Conservation (phyloP, 2,329 filamentous ascomycete species). For the Sporothrix schenckii region DNA sequence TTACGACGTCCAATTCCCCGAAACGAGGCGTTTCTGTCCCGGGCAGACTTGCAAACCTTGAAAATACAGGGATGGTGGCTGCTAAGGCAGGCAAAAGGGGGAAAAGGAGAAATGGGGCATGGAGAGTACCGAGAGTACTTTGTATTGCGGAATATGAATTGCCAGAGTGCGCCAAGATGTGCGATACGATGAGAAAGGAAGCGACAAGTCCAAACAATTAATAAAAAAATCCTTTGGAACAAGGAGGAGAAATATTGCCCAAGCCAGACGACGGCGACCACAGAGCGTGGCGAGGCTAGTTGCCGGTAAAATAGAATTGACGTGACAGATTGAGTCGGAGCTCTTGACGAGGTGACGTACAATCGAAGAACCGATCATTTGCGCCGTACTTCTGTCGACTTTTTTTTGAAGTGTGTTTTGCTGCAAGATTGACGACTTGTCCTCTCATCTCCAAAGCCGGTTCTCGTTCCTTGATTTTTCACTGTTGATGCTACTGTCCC, state of each 20-base stretch:
- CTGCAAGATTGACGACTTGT: background rate
- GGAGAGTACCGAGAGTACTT: background rate
- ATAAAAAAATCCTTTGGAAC: background rate
- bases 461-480: conserved; percentile 13
- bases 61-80: background rate
- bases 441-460: background rate
- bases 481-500: background rate
- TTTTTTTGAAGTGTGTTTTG: background rate
- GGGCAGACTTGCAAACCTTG: no score
- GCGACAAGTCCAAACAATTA: background rate
- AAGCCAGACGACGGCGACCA: background rate
- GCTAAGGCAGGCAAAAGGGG: conserved; percentile 11
- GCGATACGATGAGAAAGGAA: background rate
- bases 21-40: background rate
- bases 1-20: background rate
- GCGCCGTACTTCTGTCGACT: background rate
- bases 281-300: background rate
- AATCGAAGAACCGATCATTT: background rate
- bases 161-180: conserved; percentile 18
- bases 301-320: background rate
- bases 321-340: background rate
- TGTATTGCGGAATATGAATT: conserved; percentile 8
- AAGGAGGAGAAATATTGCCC: background rate
- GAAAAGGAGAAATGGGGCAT: background rate
- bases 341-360: background rate